Evolutionary conservation across 2,329 filamentous ascomycete species (phyloP).

Genomic region (Scedosporium minutisporum): DNA sequence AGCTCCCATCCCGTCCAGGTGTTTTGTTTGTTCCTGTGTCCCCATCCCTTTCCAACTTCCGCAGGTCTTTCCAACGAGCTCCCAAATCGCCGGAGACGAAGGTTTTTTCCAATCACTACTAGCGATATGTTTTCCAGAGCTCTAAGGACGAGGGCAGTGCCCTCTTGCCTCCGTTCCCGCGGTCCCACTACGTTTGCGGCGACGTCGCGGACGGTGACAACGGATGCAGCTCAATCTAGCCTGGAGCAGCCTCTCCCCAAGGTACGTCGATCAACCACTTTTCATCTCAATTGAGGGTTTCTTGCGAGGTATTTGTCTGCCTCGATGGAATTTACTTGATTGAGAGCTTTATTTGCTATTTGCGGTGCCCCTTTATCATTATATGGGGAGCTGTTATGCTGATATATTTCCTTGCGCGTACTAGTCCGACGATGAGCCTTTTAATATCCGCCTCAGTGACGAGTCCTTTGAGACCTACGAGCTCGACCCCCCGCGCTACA

Average conservation of each 20-base stretch:
- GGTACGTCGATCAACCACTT: conserved; percentile 21
- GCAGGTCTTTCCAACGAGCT: background rate
- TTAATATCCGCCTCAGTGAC: conserved; percentile 85
- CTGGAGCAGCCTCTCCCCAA: conserved; percentile 62
- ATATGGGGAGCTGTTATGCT: background rate
- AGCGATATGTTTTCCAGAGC: conserved; percentile 59
- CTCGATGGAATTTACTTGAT: background rate
- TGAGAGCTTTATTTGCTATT: background rate
- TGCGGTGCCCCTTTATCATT: background rate
- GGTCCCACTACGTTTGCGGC: conserved; percentile 33
- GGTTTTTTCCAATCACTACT: background rate
- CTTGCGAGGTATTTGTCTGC: background rate
- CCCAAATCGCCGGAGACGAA: background rate
- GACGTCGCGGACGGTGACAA: conserved; percentile 73
- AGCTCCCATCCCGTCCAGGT: conserved; percentile 20
- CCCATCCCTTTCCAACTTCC: conserved; percentile 7
- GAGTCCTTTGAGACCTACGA: conserved; percentile 99
- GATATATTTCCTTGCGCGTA: background rate
- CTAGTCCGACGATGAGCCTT: conserved; percentile 87
- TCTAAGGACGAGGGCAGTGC: conserved; percentile 47
- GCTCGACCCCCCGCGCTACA: conserved; percentile 91
- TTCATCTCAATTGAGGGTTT: background rate
- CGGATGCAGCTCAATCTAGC: conserved; percentile 86
- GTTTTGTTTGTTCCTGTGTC: conserved; percentile 9
- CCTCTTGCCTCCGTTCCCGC: conserved; percentile 47